These are phyloP conservation scores for Tylopilus plumbeoviolaceoides DNA, from an alignment of 768 basidiomycete genomes.

Conservation along the genomic window DNA sequence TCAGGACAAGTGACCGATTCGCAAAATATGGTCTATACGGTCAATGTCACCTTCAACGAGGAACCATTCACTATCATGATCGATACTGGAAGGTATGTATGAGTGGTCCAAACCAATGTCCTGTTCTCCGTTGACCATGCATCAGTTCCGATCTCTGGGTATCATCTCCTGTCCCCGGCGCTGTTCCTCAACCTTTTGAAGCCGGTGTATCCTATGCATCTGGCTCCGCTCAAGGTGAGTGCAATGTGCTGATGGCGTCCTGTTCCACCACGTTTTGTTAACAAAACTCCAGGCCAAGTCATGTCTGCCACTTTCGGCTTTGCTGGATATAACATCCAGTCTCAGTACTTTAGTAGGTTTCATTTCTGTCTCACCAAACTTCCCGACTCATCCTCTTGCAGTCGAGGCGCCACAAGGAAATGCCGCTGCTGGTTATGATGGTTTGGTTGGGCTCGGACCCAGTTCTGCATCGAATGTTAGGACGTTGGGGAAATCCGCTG, in stretches of 20 bases:
- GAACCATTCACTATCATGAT: constrained; percentile 32
- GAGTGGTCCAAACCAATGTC: neutral
- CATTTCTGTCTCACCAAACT: neutral
- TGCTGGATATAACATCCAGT: constrained; percentile 43
- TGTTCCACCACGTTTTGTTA: neutral
- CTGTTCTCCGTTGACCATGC: constrained; percentile 1
- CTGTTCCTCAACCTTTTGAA: constrained; percentile 35
- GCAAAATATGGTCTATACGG: constrained; percentile 33
- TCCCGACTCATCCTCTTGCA: constrained; percentile 10
- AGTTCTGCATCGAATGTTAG: constrained; percentile 51
- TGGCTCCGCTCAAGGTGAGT: constrained; percentile 46
- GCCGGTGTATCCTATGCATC: constrained; percentile 50
- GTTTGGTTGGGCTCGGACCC: constrained; percentile 59
- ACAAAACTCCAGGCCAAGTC: constrained; percentile 22
- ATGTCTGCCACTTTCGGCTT: constrained; percentile 29
- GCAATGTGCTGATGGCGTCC: neutral
- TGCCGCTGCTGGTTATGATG: constrained; percentile 19
- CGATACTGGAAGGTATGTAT: constrained; percentile 44
- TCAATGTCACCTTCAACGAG: constrained; percentile 40
- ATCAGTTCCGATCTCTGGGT: constrained; percentile 65
- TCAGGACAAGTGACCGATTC: constrained; percentile 28
- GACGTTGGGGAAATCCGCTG: constrained; percentile 27
- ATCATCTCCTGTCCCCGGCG: constrained; percentile 39
- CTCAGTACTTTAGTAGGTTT: constrained; percentile 31
- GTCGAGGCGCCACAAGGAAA: constrained; percentile 16